Percentiles rank a stretch among this genome's conserved stretches.
Evolutionary conservation across 1,139 yeast genomes (phyloP).

Genomic region (Protomyces macrosporus): DNA sequence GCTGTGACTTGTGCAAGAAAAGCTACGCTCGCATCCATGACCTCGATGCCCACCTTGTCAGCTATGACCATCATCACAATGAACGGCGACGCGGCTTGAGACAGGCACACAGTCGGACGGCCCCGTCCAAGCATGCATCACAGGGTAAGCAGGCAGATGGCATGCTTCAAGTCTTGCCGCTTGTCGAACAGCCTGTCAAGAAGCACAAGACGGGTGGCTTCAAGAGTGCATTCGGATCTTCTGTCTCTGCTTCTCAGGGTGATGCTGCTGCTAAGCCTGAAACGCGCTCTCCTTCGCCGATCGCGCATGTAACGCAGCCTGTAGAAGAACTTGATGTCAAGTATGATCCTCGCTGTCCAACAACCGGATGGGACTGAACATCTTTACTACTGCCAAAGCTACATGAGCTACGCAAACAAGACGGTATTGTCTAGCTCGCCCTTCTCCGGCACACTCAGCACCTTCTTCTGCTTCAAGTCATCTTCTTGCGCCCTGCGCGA

Average conservation of each 20-base stretch:
- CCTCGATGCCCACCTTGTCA: constrained; percentile 10
- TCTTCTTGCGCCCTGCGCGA: constrained; percentile 9
- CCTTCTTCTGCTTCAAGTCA: constrained; percentile 14
- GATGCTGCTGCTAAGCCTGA: too few relatives aligned
- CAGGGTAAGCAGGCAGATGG: not conserved
- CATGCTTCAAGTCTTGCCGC: not conserved
- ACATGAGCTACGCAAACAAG: constrained; percentile 3
- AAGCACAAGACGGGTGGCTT: constrained; percentile 8
- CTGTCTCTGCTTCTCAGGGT: not conserved
- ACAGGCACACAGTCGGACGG: not conserved
- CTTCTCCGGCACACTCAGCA: constrained; percentile 7
- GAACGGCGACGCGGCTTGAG: constrained; percentile 7
- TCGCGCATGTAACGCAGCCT: too few relatives aligned
- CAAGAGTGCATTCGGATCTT: constrained; percentile 7
- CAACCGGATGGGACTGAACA: not conserved
- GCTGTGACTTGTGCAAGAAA: constrained; percentile 15
- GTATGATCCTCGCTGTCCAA: not conserved
- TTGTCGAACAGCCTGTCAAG: not conserved
- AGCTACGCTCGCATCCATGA: constrained; percentile 18
- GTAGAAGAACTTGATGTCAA: not conserved
- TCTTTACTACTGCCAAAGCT: not conserved
- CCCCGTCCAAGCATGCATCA: not conserved
- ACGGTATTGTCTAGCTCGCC: constrained; percentile 19
- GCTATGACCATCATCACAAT: constrained; percentile 21
- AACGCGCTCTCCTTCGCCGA: too few relatives aligned